phyloP scores from a whole-genome alignment of 768 basidiomycete species.

The Suillus subluteus region DNA sequence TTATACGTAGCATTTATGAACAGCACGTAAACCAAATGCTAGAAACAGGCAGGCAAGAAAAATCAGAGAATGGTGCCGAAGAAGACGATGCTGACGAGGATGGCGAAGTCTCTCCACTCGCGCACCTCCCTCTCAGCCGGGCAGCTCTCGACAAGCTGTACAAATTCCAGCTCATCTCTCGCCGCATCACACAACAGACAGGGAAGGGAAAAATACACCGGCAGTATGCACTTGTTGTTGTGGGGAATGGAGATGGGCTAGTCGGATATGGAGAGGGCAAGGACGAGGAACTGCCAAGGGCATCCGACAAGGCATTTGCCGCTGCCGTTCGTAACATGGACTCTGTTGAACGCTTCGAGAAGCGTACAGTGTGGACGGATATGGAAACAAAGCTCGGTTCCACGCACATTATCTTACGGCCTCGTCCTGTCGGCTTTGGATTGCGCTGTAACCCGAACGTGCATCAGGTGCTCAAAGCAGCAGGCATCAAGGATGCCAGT shows the following conservation, averaged over 20 bases:
- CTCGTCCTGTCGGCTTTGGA: slow-evolving; percentile 89
- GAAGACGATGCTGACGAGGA: slow-evolving; percentile 25
- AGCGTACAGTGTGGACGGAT: slow-evolving; percentile 93
- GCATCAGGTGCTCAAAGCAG: slow-evolving; percentile 88
- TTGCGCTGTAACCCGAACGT: slow-evolving; percentile 86
- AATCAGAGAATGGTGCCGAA: slow-evolving; percentile 20
- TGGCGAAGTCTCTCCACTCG: slow-evolving; percentile 18
- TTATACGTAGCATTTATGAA: slow-evolving; percentile 56
- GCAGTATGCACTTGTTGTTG: slow-evolving; percentile 64
- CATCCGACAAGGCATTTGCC: slow-evolving; percentile 58
- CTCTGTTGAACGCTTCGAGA: slow-evolving; percentile 91
- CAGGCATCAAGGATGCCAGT: slow-evolving; percentile 93
- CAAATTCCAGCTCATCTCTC: slow-evolving; percentile 44
- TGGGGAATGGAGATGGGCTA: slow-evolving; percentile 83
- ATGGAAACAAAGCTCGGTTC: slow-evolving; percentile 84
- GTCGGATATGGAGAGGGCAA: slow-evolving; percentile 86
- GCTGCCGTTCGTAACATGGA: slow-evolving; percentile 89
- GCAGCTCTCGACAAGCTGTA: slow-evolving; percentile 39
- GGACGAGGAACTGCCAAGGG: slow-evolving; percentile 56
- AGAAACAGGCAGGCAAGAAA: slow-evolving; percentile 36
- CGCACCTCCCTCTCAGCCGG: slow-evolving; percentile 20
- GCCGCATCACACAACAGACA: slow-evolving; percentile 84
- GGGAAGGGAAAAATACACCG: slow-evolving; percentile 88
- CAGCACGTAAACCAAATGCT: slow-evolving; percentile 13
- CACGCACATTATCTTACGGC: slow-evolving; percentile 79